Base-by-base conservation (phyloP, 306 rosid genomes). In the Gleditsia sinensis region DNA sequence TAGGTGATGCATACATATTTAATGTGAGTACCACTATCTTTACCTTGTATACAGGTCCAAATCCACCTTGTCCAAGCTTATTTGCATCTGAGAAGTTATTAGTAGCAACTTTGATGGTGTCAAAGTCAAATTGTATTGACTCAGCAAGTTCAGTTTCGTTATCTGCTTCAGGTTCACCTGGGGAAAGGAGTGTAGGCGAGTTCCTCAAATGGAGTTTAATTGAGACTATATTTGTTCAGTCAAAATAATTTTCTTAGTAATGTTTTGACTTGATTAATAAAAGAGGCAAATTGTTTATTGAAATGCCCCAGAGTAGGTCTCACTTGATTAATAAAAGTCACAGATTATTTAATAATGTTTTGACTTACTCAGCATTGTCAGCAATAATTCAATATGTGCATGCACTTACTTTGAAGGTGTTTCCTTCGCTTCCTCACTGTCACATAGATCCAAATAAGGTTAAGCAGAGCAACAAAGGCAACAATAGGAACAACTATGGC, bases 11-110 rank as follows among this genome's bases (percentile, higher is more conserved):
- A 23, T 56, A 13, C 3, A 40, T 20, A 0, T n/a, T 32, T 24
- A 59, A 56, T 36, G 12, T 2, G 17, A 14, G 4, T 0, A n/a
- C 34, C 2, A n/a, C n/a, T 37, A 7, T 36, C 65, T 73, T 13
- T 27, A 72, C 77, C 69, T 3, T 59, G n/a, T 73, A 60, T 45
- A 73, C 50, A 7, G 42, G 36, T 33, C 77, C 78, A 21, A 48
- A 73, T 61, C 56, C 70, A 6, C 69, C 61, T 30, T 60, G 59
- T 33, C 78, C 60, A 28, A 73, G 32, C 19, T 61, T 73, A 46
- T 45, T 59, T 12, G 27, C 24, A 32, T 32, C 16, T 3, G 70
- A 45, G 23, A 73, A 73, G 46, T 60, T 25, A 46, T 21, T 16
- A 3, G 68, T 60, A 16, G 70, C 69, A 20, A n/a, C 50, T 73